Evolutionary conservation across 768 basidiomycete genomes (phyloP).

Genomic region (Lactarius quietus): DNA sequence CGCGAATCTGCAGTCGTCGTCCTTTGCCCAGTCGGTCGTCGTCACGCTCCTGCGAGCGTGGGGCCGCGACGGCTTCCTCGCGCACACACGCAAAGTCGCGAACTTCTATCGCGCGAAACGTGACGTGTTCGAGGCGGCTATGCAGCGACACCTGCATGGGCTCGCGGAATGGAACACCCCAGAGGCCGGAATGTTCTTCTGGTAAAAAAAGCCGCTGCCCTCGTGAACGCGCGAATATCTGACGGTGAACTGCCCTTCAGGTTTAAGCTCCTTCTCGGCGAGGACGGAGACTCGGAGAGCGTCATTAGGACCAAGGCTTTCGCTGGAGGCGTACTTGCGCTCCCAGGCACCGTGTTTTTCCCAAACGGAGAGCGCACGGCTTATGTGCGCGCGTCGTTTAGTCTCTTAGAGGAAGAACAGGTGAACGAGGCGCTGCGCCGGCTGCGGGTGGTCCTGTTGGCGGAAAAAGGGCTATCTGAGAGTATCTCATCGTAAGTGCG

Average conservation of each 20-base stretch:
- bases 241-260: conserved; percentile 33
- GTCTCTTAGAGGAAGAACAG: conserved; percentile 58
- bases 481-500: not conserved
- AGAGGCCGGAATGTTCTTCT: conserved; percentile 88
- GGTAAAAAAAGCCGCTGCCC: conserved; percentile 52
- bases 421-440: conserved; percentile 71
- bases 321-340: conserved; percentile 79
- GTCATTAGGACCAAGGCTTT: conserved; percentile 74
- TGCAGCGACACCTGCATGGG: conserved; percentile 71
- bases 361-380: conserved; percentile 66
- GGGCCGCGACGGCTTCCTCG: conserved; percentile 72
- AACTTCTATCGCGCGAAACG: conserved; percentile 69
- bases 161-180: conserved; percentile 71
- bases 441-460: conserved; percentile 37
- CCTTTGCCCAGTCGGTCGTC: conserved; percentile 60
- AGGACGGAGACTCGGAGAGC: conserved; percentile 50
- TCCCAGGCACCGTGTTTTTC: conserved; percentile 81
- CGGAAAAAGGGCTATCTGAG: conserved; percentile 6
- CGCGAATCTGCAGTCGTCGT: conserved; percentile 64
- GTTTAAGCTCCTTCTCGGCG: conserved; percentile 69
- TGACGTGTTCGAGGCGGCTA: conserved; percentile 72
- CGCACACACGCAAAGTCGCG: conserved; percentile 67
- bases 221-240: too few species aligned
- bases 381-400: conserved; percentile 83
- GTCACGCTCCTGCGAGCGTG: conserved; percentile 58